phyloP scores from a whole-genome alignment of 2,329 filamentous ascomycete species.

The Orbilia quercus region DNA sequence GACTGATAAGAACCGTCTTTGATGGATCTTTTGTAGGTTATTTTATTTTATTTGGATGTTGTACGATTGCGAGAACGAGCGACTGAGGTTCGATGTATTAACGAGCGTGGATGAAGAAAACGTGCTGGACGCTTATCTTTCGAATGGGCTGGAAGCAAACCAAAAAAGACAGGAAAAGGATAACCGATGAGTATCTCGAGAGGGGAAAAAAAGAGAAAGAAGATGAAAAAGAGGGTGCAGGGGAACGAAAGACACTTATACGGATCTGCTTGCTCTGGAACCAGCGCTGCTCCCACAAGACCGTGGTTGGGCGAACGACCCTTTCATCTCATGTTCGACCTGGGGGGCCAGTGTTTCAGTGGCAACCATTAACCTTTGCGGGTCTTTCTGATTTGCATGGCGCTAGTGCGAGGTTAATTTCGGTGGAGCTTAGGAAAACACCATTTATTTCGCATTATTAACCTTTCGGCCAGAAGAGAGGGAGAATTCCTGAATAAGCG shows the following conservation, averaged over 20 bases:
- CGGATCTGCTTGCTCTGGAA: constrained; percentile 2
- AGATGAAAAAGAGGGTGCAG: constrained; percentile 43
- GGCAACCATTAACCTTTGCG: constrained; percentile 24
- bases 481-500: constrained; percentile 42
- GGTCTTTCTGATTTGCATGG: constrained; percentile 47
- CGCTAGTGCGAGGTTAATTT: constrained; percentile 53
- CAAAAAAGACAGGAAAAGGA: constrained; percentile 33
- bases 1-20: no score
- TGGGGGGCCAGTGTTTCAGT: constrained; percentile 55
- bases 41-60: neutral
- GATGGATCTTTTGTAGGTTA: neutral
- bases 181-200: constrained; percentile 28
- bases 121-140: constrained; percentile 50
- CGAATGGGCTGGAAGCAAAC: constrained; percentile 4
- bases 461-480: neutral
- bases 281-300: neutral
- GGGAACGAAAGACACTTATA: constrained; percentile 55
- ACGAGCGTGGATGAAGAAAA: constrained; percentile 55
- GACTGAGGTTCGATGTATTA: constrained; percentile 42
- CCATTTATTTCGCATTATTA: neutral
- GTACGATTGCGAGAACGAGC: constrained; percentile 16
- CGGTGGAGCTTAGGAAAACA: constrained; percentile 14
- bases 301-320: constrained; percentile 47
- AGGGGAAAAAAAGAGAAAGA: constrained; percentile 4
- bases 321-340: constrained; percentile 56